Percentiles rank a stretch among this genome's conserved stretches.
Evolutionary conservation across 345 rosid genomes (phyloP).

Genomic region (Syzygium aqueum): DNA sequence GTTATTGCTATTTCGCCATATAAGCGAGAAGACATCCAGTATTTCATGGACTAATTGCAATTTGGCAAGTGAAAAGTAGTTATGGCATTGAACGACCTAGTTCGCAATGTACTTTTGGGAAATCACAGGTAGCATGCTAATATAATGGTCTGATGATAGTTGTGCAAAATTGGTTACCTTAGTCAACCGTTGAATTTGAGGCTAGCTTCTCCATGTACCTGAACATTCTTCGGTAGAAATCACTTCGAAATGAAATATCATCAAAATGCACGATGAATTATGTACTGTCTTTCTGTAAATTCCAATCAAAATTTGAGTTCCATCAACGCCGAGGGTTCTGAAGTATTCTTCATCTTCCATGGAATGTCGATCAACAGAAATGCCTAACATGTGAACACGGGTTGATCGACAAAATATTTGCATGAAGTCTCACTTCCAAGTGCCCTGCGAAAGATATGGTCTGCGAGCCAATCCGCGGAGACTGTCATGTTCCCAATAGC

Average conservation of each 20-base stretch:
- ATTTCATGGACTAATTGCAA: not conserved
- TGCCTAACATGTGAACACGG: not conserved
- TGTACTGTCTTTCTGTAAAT: not conserved
- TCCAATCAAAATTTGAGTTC: not conserved
- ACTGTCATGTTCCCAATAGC: not conserved
- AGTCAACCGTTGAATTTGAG: not conserved
- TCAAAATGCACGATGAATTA: not conserved
- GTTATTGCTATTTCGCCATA: constrained; percentile 5
- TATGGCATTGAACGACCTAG: not conserved
- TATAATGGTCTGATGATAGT: not conserved
- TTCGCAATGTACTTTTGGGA: not conserved
- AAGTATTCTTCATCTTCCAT: not conserved
- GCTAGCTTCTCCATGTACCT: not conserved
- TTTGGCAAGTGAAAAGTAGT: not conserved
- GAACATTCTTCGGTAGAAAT: not conserved
- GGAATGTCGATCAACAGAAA: not conserved
- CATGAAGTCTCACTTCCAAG: not conserved
- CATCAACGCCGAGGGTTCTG: not conserved
- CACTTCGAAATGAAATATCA: not conserved
- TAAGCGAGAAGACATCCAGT: not conserved
- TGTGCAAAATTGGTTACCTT: not conserved
- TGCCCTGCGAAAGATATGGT: not conserved
- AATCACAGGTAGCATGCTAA: not conserved
- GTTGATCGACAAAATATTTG: not conserved
- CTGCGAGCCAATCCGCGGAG: not conserved